phyloP scores from a whole-genome alignment of 2,329 filamentous ascomycete species.

The Colletotrichum orbiculare region DNA sequence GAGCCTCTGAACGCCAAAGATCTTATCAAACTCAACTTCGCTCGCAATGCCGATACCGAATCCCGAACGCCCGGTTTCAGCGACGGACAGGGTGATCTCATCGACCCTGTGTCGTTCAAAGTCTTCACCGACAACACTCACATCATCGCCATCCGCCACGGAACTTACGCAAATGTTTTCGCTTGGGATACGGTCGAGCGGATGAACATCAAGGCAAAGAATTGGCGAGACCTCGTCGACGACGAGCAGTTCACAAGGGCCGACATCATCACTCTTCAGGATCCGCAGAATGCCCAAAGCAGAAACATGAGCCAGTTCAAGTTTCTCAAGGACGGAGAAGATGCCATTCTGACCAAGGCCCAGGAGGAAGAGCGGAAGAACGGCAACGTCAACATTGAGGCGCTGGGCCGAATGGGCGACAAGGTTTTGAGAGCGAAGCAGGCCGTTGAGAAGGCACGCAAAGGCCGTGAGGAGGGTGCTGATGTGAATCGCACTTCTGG shows the following conservation, averaged over 20 bases:
- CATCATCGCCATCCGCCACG: conserved; percentile 85
- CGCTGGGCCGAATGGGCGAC: conserved; percentile 79
- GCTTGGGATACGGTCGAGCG: conserved; percentile 95
- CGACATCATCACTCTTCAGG: conserved; percentile 96
- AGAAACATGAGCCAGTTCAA: conserved; percentile 90
- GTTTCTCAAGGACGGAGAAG: conserved; percentile 84
- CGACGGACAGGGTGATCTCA: conserved; percentile 78
- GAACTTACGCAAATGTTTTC: conserved; percentile 92
- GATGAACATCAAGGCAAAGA: conserved; percentile 96
- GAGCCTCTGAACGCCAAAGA: conserved; percentile 82
- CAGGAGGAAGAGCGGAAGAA: conserved; percentile 75
- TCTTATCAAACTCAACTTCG: conserved; percentile 89
- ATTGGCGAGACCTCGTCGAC: conserved; percentile 91
- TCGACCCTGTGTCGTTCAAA: conserved; percentile 97
- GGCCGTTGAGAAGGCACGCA: conserved; percentile 89
- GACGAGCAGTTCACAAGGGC: conserved; percentile 88
- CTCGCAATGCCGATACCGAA: conserved; percentile 83
- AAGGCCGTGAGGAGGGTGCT: conserved; percentile 72
- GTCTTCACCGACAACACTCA: conserved; percentile 98
- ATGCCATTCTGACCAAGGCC: conserved; percentile 74
- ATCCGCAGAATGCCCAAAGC: conserved; percentile 88
- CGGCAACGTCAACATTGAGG: conserved; percentile 80
- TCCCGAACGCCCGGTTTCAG: conserved; percentile 57
- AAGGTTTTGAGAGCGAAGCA: conserved; percentile 94
- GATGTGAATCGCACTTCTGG: conserved; percentile 66